Base-by-base conservation (phyloP, 306 rosid genomes). In the Hylodesmum podocarpum region DNA sequence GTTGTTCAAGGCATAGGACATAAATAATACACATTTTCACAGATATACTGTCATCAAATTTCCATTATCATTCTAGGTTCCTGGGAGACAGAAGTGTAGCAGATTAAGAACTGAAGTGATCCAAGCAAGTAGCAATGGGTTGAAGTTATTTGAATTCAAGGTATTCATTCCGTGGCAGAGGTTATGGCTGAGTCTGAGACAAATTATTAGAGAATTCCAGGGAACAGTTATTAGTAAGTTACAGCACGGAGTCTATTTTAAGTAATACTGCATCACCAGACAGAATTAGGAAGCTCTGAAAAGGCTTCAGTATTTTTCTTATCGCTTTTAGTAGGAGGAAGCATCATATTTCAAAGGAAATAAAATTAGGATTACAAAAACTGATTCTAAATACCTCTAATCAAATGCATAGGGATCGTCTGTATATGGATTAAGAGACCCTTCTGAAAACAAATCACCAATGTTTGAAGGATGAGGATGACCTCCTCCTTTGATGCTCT, bases 331-430 rank as follows among this genome's bases (percentile, higher is more conserved):
- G 58, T 33, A 41, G 74, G 82, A 54, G 43, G 29, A 58, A 70
- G 54, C 44, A 37, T 40, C 27, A 28, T 37, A 40, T 77, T 40
- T 47, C 13, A 22, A 59, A 27, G 59, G 66, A 73, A 37, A 37
- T 76, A 40, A 82, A 79, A 34, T 15, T 10, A 37, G 27, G 53
- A 66, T 11, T 24, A 49, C 36, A 36, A 25, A 77, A 18, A 40
- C 44, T 29, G 78, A 73, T 29, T 70, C 73, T 64, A 80, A 77
- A 58, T 92, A 95, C 98, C 98, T 86, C 80, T 84, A 92, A 73
- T 92, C 92, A 83, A 95, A 95, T 61, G 98, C 98, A 81, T 89
- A 95, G 44, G 98, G 98, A 83, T 92, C 98, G 57, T 95, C 97
- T 46, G 93, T 89, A 82, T 95, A 95, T n/a, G 97, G 98, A 84